phyloP scores from a whole-genome alignment of 768 basidiomycete species.

The Tylopilus felleus region DNA sequence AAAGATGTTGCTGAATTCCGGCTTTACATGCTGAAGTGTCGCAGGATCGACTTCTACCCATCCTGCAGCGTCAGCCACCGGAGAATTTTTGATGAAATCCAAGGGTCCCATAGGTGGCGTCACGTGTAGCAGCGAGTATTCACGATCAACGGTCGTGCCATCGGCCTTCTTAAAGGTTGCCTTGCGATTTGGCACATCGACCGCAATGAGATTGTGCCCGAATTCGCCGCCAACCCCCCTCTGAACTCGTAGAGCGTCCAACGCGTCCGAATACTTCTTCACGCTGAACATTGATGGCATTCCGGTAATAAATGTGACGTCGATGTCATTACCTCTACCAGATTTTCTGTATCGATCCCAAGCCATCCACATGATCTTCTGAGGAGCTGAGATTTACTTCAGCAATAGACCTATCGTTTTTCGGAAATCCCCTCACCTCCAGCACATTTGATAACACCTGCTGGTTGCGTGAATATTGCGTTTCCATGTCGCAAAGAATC shows the following conservation, averaged over 20 bases:
- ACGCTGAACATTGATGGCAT: conserved; percentile 97
- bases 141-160: conserved; percentile 62
- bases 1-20: conserved; percentile 78
- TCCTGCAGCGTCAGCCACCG: conserved; percentile 76
- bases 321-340: conserved; percentile 51
- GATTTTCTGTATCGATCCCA: conserved; percentile 77
- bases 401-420: not conserved
- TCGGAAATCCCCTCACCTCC: conserved; percentile 50
- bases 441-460: conserved; percentile 91
- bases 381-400: conserved; percentile 52
- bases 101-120: conserved; percentile 91
- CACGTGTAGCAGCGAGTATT: conserved; percentile 82
- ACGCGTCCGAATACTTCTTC: conserved; percentile 90
- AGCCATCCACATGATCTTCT: conserved; percentile 97
- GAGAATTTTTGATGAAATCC: conserved; percentile 72
- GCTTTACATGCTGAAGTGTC: conserved; percentile 83
- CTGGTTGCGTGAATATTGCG: conserved; percentile 94
- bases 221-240: conserved; percentile 83
- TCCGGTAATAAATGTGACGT: conserved; percentile 81
- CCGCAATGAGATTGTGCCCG: conserved; percentile 73
- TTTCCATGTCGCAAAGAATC: conserved; percentile 71
- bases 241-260: conserved; percentile 70
- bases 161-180: conserved; percentile 86
- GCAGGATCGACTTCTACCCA: conserved; percentile 86
- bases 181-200: conserved; percentile 66